phyloP scores from a whole-genome alignment of 805 yeast species.

The Saccharomycodes ludwigii region DNA sequence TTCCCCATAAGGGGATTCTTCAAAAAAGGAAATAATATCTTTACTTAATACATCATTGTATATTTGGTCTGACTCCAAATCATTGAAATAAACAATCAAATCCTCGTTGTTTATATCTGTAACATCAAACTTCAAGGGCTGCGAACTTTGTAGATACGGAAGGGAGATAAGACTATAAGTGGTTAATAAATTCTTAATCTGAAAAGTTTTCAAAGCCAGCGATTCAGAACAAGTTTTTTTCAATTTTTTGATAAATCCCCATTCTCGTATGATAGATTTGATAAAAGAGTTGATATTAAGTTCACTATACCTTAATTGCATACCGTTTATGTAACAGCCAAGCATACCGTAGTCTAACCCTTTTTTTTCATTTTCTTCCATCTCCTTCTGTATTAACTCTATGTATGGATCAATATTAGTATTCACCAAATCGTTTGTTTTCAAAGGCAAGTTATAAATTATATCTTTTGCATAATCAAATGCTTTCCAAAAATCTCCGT shows the following conservation, averaged over 20 bases:
- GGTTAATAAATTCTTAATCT: slow-evolving; percentile 12
- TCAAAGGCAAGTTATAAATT: slow-evolving; percentile 28
- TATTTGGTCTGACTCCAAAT: slow-evolving; percentile 50
- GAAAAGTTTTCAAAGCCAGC: too few relatives aligned
- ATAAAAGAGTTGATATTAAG: slow-evolving; percentile 14
- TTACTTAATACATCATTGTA: slow-evolving; percentile 34
- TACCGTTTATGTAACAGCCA: slow-evolving; percentile 23
- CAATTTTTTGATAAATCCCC: slow-evolving; percentile 8
- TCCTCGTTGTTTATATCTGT: slow-evolving; percentile 16
- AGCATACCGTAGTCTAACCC: slow-evolving; percentile 22
- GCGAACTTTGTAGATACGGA: slow-evolving; percentile 14
- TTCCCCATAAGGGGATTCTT: slow-evolving; percentile 39
- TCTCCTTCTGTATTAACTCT: slow-evolving; percentile 9
- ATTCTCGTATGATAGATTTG: slow-evolving; percentile 14
- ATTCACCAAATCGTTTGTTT: slow-evolving; percentile 3
- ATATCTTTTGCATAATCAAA: slow-evolving; percentile 24
- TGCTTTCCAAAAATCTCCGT: slow-evolving; percentile 24
- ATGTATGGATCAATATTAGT: slow-evolving; percentile 5
- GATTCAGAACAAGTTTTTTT: slow-evolving; percentile 10
- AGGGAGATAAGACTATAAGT: slow-evolving; percentile 15
- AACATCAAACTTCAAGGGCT: slow-evolving; percentile 22
- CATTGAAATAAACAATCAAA: slow-evolving; percentile 59
- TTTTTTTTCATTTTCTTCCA: slow-evolving; percentile 7
- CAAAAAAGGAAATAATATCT: slow-evolving; percentile 35
- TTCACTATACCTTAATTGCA: slow-evolving; percentile 15